Evolutionary conservation across 1,284 basidiomycete species (phyloP), one percentile per base, ranked within the genome.

Genomic region (Ustanciosporium gigantosporum): DNA sequence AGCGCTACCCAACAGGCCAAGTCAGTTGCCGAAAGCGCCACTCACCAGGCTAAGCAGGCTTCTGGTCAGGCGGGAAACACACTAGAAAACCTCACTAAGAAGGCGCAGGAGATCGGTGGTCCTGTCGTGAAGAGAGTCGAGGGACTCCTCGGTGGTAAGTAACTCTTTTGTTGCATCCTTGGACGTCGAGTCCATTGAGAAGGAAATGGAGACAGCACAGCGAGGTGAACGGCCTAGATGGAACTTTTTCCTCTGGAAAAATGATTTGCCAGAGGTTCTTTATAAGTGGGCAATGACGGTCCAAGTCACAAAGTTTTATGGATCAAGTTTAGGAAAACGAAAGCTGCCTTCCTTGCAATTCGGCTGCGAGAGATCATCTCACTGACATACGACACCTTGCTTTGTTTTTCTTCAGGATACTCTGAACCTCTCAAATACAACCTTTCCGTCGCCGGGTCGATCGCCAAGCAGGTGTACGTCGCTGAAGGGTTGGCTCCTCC

Each of bases 401-500:
- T 5, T 16, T 13, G 13, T 3, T 22, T 20, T 22, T 15, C 19
- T 20, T 5, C 27, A 66, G 57, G 61, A 40, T 60, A 65, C 46
- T 48, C 68, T 7, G 70, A 73, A 37, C 62, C 68, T 23, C 47
- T 67, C 50, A 53, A 70, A 53, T 73, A 70, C 65, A 66, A 67
- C 56, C 48, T 68, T 45, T 82, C 88, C 51, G 90, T 96, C 49
- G 83, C 86, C 39, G 85, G 87, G 53, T 90, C 93, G 74, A 78
- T 97, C 66, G 79, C 86, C 67, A 92, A 93, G 81, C 90, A 94
- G 77, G 85, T 97, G 55, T 97, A 96, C 82, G 80, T 89, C 64
- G 86, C 87, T 37, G 94, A 97, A 81, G 85, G 86, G 55, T 84
- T 97, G 44, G 85, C 88, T 39, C 90, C 90, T 15, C 94, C 93